Conservation (phyloP, 176 grass and related monocot species). For the barley (Hordeum vulgare) region MorexV3_pseudomolecules_assembly NC_058524.1:575541660-575542159, state of each 20-base stretch:
- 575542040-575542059: not conserved
- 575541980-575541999: not conserved
- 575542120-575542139: not conserved
- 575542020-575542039: not conserved
- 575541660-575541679: not conserved
- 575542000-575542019: not conserved
- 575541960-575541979: not conserved
- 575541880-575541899: not conserved
- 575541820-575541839: not conserved
- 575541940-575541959: not conserved
- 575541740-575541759: not conserved
- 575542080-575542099: not conserved
- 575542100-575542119: not conserved
- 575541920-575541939: conserved; percentile 11
- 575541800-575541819: not conserved
- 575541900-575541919: not conserved
- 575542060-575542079: not conserved
- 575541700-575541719: not conserved
- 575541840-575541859: conserved; percentile 1
- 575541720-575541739: not conserved
- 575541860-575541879: not conserved
- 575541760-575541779: not conserved
- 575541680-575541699: not conserved
- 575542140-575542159: too few species aligned
- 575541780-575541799: not conserved